These are phyloP conservation scores for Mycoemilia scoparia DNA, from an alignment of 192 early-diverging fungal species.

Conservation along the genomic window DNA sequence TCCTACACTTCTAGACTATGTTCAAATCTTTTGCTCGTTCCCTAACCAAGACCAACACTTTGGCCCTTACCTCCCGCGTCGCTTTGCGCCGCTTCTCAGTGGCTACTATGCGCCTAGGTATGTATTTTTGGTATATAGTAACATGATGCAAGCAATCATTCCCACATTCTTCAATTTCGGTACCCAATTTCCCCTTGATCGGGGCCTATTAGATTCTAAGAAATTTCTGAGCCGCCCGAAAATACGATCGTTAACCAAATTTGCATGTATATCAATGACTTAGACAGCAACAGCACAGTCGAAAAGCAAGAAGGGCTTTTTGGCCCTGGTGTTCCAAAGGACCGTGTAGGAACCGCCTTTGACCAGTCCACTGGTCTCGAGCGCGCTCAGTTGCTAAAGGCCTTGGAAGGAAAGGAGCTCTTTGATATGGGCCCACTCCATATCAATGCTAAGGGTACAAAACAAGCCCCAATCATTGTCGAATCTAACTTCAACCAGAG, in stretches of 20 bases:
- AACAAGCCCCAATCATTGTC: conserved; percentile 72
- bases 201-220: background rate
- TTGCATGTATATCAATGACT: no score
- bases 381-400: conserved; percentile 72
- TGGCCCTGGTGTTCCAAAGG: conserved; percentile 51
- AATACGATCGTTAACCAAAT: no score
- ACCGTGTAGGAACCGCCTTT: conserved; percentile 59
- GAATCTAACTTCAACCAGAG: conserved; percentile 58
- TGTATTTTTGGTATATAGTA: no score
- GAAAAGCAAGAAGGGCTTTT: background rate
- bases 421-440: conserved; percentile 73
- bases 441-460: conserved; percentile 57
- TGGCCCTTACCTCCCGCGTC: no score
- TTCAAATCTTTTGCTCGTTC: no score
- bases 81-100: no score
- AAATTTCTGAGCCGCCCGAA: background rate
- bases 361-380: conserved; percentile 82
- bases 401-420: conserved; percentile 70
- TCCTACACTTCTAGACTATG: no score
- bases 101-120: no score
- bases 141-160: no score
- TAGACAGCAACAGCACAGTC: no score
- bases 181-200: background rate
- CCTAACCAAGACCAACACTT: no score
- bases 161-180: background rate